Base-by-base conservation (phyloP, 768 basidiomycete genomes). In the Boletus subcaerulescens region DNA sequence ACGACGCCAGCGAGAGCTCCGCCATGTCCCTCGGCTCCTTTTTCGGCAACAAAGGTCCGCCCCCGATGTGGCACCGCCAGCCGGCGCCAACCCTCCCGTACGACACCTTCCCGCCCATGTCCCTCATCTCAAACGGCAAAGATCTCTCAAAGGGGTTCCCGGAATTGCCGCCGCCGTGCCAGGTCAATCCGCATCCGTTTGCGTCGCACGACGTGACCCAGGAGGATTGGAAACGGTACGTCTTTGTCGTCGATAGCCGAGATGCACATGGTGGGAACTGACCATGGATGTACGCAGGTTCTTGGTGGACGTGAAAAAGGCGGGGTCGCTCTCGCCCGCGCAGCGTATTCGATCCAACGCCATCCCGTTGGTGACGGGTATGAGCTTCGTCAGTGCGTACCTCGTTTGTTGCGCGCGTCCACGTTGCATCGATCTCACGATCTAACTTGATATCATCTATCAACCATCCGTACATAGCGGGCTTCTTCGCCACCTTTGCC, bases 161-260 rank as follows among this genome's bases (percentile, higher is more conserved):
- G 0, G 56, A 61, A 14, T 35, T 74, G 8, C 71, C 76, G 0
- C 82, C 82, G 1, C 76, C 76, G 2, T 71, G 75, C 5, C 52
- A 56, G 29, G 29, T 62, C 10, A 55, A 57, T 17, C 74, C 74
- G 11, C 83, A 84, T 60, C 82, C 82, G 24, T 84, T 84, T 60
- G 60, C 64, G 22, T 68, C 75, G 45, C 78, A 80, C 63, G 81
- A 84, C 59, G 65, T 84, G 4, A 58, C 50, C 0, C 76, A 82
- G 64, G 69, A 64, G 17, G 83, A 84, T 62, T 84, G 83, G 83
- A 60, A 66, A 39, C 69, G 72, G 75, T 79, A 13, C 20, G 61
- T 24, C 53, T 17, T 36, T 12, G 13, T 15, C 15, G 8, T 29
- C 29, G 29, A 29, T 29, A 9, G 29, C 8, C 29, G 7, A 7